Conservation (phyloP, 352 stramenopile genomes). For the Pythium phragmitis region DNA sequence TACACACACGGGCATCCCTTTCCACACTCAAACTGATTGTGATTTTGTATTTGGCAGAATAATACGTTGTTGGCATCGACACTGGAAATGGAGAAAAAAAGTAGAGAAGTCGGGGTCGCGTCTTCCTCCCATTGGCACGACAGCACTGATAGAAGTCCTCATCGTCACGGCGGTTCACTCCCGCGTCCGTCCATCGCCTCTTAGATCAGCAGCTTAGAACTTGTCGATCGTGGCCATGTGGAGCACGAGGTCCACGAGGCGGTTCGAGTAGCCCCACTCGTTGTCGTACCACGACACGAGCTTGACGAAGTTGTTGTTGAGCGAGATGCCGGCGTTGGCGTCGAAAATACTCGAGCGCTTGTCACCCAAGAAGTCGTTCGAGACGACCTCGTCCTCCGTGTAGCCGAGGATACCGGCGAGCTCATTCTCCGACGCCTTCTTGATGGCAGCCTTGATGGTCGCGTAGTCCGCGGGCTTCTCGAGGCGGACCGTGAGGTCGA, state of each 20-base stretch:
- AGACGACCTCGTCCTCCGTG: constrained; percentile 92
- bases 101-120: not conserved
- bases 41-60: constrained; percentile 3
- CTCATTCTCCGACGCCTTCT: constrained; percentile 84
- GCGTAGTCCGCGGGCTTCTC: constrained; percentile 89
- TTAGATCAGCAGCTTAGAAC: constrained; percentile 27
- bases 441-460: constrained; percentile 90
- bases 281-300: constrained; percentile 95
- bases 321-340: constrained; percentile 92
- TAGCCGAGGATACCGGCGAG: constrained; percentile 93
- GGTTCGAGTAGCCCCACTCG: constrained; percentile 93
- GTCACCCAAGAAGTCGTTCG: constrained; percentile 89
- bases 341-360: constrained; percentile 93
- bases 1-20: no score
- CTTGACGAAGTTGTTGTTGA: constrained; percentile 96
- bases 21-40: constrained; percentile 8
- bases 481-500: constrained; percentile 91
- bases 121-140: no score
- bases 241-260: constrained; percentile 69
- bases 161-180: constrained; percentile 9
- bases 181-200: constrained; percentile 5
- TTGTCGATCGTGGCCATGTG: constrained; percentile 56
- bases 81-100: constrained; percentile 3
- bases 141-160: no score
- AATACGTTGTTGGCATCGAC: constrained; percentile 4